Percentiles rank a stretch among this genome's conserved stretches.
Evolutionary conservation across 352 stramenopile genomes (phyloP).

Genomic region (Pythium pectinolyticum): DNA sequence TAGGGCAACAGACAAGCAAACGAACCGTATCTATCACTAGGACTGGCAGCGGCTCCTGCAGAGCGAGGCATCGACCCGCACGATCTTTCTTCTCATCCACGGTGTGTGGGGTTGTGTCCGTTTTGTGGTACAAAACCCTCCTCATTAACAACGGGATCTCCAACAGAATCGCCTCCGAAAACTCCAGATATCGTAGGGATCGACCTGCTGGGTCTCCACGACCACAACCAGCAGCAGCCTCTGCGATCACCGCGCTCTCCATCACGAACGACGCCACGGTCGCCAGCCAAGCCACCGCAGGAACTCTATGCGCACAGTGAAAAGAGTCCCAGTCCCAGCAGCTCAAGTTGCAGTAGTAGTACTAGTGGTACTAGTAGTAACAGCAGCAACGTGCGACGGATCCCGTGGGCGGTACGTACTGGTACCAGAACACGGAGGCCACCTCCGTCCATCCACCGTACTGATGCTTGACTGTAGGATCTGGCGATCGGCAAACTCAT

Average conservation of each 20-base stretch:
- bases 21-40: neutral
- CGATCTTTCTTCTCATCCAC: conserved; percentile 26
- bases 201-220: conserved; percentile 23
- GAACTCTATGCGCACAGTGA: neutral
- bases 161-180: neutral
- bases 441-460: neutral
- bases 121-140: neutral
- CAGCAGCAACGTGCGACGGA: neutral
- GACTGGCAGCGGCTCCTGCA: conserved; percentile 18
- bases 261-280: neutral
- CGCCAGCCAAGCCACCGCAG: neutral
- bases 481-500: conserved; percentile 49
- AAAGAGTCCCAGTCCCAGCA: neutral
- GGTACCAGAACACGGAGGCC: too few species aligned
- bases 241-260: conserved; percentile 1
- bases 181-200: neutral
- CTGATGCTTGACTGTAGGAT: conserved; percentile 22
- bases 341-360: neutral
- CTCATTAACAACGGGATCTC: neutral
- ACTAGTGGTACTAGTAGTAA: neutral
- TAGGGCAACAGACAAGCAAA: neutral
- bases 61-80: conserved; percentile 9
- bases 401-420: conserved; percentile 15
- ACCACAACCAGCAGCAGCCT: neutral
- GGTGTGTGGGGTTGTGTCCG: neutral